phyloP scores from a whole-genome alignment of 805 yeast species.

The Crinitomyces ghanaensis region DNA sequence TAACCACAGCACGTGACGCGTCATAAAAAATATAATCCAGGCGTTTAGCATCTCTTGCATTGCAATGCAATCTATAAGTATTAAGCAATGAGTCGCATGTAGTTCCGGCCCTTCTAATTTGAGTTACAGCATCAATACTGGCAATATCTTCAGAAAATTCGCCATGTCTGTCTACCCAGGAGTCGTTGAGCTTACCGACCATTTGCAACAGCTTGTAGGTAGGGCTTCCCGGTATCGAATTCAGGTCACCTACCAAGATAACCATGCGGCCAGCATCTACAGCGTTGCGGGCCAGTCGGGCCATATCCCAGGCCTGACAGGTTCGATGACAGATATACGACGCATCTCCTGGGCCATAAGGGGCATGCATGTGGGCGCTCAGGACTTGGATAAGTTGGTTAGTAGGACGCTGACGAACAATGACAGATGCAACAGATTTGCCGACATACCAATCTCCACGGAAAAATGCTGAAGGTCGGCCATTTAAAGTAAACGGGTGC shows the following conservation, averaged over 20 bases:
- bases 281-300: slow-evolving; percentile 50
- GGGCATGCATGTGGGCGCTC: slow-evolving; percentile 97
- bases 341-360: slow-evolving; percentile 82
- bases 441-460: slow-evolving; percentile 98
- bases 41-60: slow-evolving; percentile 65
- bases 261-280: slow-evolving; percentile 71
- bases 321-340: slow-evolving; percentile 84
- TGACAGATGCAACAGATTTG: slow-evolving; percentile 69
- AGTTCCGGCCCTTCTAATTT: slow-evolving; percentile 62
- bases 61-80: slow-evolving; percentile 60
- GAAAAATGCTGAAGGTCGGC: slow-evolving; percentile 85
- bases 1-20: slow-evolving; percentile 37
- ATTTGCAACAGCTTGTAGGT: slow-evolving; percentile 64
- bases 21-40: slow-evolving; percentile 84
- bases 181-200: slow-evolving; percentile 61
- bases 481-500: slow-evolving; percentile 82
- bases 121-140: slow-evolving; percentile 34
- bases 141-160: slow-evolving; percentile 32
- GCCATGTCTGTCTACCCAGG: slow-evolving; percentile 68
- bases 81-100: slow-evolving; percentile 85
- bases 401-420: slow-evolving; percentile 42
- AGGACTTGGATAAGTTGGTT: slow-evolving; percentile 54
- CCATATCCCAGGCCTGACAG: slow-evolving; percentile 93
- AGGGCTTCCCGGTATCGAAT: slow-evolving; percentile 76
- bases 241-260: slow-evolving; percentile 85